Conservation (phyloP, 2,329 filamentous ascomycete genomes). For the Hypoxylon sp. region DNA sequence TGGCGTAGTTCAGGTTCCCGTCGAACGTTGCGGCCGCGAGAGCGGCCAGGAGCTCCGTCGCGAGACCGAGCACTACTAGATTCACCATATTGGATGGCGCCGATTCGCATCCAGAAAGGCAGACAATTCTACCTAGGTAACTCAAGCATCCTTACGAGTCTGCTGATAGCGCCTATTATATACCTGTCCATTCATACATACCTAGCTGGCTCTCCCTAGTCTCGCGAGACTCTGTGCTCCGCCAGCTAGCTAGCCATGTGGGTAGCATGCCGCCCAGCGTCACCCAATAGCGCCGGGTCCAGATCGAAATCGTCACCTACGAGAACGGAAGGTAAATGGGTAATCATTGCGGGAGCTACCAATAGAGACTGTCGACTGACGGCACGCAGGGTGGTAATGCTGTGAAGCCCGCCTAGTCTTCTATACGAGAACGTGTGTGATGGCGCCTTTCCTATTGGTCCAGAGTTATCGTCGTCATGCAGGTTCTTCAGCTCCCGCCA, state of each 20-base stretch:
- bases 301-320: conserved; percentile 14
- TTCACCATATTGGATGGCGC: conserved; percentile 8
- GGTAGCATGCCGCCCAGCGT: conserved; percentile 17
- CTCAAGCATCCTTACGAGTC: neutral
- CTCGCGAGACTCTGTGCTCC: conserved; percentile 15
- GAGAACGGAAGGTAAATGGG: conserved; percentile 33
- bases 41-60: conserved; percentile 16
- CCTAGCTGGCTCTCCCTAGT: neutral
- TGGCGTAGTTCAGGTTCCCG: conserved; percentile 75
- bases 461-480: conserved; percentile 23
- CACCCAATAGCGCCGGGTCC: conserved; percentile 7
- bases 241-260: conserved; percentile 19
- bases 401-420: conserved; percentile 22
- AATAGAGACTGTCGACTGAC: conserved; percentile 12
- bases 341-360: conserved; percentile 17
- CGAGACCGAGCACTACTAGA: conserved; percentile 22
- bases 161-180: neutral
- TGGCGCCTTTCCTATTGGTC: conserved; percentile 29
- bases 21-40: conserved; percentile 42
- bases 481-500: conserved; percentile 7
- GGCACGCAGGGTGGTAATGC: conserved; percentile 24
- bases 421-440: conserved; percentile 38
- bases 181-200: conserved; percentile 8
- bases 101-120: neutral
- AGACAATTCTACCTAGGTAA: neutral